Percentiles rank a stretch among this genome's conserved stretches.
These are phyloP conservation scores for Solanum boliviense DNA, from an alignment of 257 asterid species.

Conservation along the genomic window DNA sequence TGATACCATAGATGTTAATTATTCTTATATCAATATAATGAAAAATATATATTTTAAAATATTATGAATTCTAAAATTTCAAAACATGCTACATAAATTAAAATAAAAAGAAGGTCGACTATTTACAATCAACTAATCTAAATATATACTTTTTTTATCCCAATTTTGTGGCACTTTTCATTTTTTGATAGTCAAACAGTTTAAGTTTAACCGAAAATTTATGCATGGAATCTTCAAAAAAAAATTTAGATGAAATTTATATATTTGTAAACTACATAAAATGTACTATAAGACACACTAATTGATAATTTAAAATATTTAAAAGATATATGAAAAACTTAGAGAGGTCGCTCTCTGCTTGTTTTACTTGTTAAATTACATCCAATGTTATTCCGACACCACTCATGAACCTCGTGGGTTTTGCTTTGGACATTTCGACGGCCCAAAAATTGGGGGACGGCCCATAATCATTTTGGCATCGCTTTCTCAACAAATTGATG, in stretches of 20 bases:
- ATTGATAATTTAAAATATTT: too few relatives aligned
- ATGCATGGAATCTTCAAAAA: rapidly evolving
- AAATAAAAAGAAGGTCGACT: too few relatives aligned
- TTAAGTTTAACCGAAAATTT: too few relatives aligned
- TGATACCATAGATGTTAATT: too few relatives aligned
- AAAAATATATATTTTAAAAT: background rate
- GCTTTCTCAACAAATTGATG: background rate
- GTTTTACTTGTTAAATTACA: background rate
- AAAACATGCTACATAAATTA: background rate
- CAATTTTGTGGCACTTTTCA: rapidly evolving
- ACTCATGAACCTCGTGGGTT: background rate
- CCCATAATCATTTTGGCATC: background rate
- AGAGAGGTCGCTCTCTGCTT: background rate
- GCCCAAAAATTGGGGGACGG: background rate
- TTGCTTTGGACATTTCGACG: background rate
- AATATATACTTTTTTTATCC: too few relatives aligned
- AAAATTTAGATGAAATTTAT: too few relatives aligned
- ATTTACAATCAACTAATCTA: background rate
- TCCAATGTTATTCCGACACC: background rate
- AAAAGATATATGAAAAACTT: background rate
- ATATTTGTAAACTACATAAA: too few relatives aligned
- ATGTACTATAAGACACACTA: too few relatives aligned
- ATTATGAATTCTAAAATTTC: background rate
- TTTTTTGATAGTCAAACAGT: background rate
- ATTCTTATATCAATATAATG: background rate